phyloP scores from a whole-genome alignment of 177 flowering plant genomes.

The Vitis hybrid region DNA sequence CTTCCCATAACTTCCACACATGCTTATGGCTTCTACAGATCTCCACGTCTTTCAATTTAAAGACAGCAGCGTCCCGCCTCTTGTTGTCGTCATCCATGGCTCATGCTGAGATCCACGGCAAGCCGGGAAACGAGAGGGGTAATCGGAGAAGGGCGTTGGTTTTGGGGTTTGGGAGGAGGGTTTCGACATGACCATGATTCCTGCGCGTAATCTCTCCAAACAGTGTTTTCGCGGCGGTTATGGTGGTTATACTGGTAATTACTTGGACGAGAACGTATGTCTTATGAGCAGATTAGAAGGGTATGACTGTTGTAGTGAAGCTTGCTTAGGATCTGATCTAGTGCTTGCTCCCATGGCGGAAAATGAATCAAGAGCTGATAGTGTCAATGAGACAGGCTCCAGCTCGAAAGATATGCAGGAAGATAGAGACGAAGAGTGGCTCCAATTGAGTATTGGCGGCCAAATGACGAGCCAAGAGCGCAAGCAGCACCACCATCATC shows the following conservation, averaged over 20 bases:
- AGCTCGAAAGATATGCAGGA: slow-evolving; percentile 41
- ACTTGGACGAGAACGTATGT: slow-evolving; percentile 9
- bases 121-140: background rate
- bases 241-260: slow-evolving; percentile 21
- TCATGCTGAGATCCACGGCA: slow-evolving; percentile 10
- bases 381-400: slow-evolving; percentile 45
- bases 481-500: slow-evolving; percentile 1
- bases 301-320: slow-evolving; percentile 22
- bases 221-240: slow-evolving; percentile 20
- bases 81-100: slow-evolving; percentile 21
- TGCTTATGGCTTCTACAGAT: slow-evolving; percentile 19
- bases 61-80: background rate
- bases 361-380: slow-evolving; percentile 53
- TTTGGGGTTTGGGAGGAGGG: slow-evolving; percentile 15
- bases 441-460: slow-evolving; percentile 69
- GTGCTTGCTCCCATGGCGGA: slow-evolving; percentile 46
- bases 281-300: slow-evolving; percentile 30
- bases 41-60: slow-evolving; percentile 13
- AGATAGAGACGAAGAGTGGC: slow-evolving; percentile 56
- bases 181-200: slow-evolving; percentile 62
- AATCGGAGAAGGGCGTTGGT: background rate
- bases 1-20: slow-evolving; percentile 16
- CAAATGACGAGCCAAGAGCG: background rate
- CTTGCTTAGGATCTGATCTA: slow-evolving; percentile 39
- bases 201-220: slow-evolving; percentile 34